phyloP scores from a whole-genome alignment of 371 early-diverging fungal genomes.

The Zychaea mexicana region DNA sequence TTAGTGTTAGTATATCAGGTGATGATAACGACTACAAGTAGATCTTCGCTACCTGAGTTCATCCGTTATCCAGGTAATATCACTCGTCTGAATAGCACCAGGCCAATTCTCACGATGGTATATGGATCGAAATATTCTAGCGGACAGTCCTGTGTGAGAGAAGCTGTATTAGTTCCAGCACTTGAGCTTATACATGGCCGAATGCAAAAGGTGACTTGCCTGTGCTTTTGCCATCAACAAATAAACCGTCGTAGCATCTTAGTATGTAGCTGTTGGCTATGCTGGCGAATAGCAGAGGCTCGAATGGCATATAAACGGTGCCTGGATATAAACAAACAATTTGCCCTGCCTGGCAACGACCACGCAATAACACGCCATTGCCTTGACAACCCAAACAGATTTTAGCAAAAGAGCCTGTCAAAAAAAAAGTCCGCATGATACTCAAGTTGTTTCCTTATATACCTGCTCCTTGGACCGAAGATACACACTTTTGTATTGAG shows the following conservation, averaged over 20 bases:
- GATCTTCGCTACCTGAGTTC: slow-evolving; percentile 13
- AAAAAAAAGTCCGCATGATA: no score
- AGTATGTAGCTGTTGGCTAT: slow-evolving; percentile 57
- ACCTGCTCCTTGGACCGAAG: slow-evolving; percentile 13
- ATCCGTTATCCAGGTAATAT: slow-evolving; percentile 50
- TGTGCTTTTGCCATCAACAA: slow-evolving; percentile 53
- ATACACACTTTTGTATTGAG: slow-evolving; percentile 2
- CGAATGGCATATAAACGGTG: slow-evolving; percentile 52
- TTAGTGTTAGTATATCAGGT: background rate
- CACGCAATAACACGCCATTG: slow-evolving; percentile 5
- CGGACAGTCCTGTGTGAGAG: slow-evolving; percentile 45
- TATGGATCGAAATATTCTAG: slow-evolving; percentile 42
- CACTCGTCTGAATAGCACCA: slow-evolving; percentile 53
- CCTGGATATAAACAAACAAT: slow-evolving; percentile 24
- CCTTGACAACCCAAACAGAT: no score
- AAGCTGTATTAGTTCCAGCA: no score
- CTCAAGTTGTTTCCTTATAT: no score
- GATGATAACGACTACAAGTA: no score
- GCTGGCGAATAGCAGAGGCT: slow-evolving; percentile 56
- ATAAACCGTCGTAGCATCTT: slow-evolving; percentile 58
- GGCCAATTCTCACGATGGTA: slow-evolving; percentile 60
- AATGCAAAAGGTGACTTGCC: slow-evolving; percentile 16
- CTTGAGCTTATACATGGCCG: no score
- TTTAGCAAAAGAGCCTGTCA: no score
- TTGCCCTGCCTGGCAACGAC: slow-evolving; percentile 2